Evolutionary conservation across 2,329 filamentous ascomycete species (phyloP).

Genomic region (Capronia coronata): DNA sequence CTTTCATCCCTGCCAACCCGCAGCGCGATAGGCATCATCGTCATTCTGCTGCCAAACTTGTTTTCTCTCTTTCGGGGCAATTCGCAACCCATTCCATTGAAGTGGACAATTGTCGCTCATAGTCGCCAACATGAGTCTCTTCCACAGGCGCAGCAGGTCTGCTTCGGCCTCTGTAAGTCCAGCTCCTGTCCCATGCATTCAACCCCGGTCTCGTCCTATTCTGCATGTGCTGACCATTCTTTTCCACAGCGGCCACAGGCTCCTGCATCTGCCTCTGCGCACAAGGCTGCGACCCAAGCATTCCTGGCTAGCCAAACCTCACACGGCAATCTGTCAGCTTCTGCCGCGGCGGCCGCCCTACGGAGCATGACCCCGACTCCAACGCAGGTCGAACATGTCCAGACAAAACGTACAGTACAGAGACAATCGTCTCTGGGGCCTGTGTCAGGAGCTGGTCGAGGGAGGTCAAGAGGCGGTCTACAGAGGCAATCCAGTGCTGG

Average conservation of each 20-base stretch:
- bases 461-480: slow-evolving; percentile 45
- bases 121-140: slow-evolving; percentile 25
- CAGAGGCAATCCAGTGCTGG: slow-evolving; percentile 62
- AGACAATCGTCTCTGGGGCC: slow-evolving; percentile 47
- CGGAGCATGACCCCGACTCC: slow-evolving; percentile 70
- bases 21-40: slow-evolving; percentile 10
- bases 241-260: slow-evolving; percentile 52
- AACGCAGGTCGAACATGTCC: slow-evolving; percentile 70
- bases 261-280: slow-evolving; percentile 61
- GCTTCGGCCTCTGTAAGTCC: slow-evolving; percentile 28
- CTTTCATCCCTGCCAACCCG: slow-evolving; percentile 5
- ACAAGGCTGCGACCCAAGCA: slow-evolving; percentile 73
- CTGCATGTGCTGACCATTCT: slow-evolving; percentile 17
- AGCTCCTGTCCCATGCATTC: not conserved
- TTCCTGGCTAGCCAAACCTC: slow-evolving; percentile 64
- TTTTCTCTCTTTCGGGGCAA: not conserved
- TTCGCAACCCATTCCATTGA: not conserved
- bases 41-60: slow-evolving; percentile 2
- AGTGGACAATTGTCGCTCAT: not conserved
- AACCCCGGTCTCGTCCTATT: slow-evolving; percentile 4
- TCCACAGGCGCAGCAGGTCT: slow-evolving; percentile 35
- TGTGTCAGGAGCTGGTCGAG: too few species aligned
- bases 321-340: slow-evolving; percentile 66
- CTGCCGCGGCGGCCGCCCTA: slow-evolving; percentile 78
- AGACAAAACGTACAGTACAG: slow-evolving; percentile 77